A percentile compares a stretch with the other conserved stretches of the same genome.
These are phyloP conservation scores for Adansonia digitata DNA, from an alignment of 345 rosid genomes.

Conservation along the genomic window DNA sequence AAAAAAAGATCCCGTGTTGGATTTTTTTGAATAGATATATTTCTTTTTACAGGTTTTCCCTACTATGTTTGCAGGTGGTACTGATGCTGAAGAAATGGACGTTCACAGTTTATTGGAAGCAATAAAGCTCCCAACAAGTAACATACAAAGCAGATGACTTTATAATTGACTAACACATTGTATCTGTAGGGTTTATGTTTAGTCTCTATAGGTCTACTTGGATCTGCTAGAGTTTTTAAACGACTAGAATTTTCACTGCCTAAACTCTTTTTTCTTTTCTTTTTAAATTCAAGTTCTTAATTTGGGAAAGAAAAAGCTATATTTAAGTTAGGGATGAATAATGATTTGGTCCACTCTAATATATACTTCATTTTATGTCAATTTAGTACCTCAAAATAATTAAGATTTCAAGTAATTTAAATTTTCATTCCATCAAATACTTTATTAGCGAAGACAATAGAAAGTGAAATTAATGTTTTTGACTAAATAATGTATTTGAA, in stretches of 20 bases:
- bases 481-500: too few species aligned
- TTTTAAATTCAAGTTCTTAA: not conserved
- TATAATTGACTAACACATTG: too few species aligned
- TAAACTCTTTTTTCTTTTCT: not conserved
- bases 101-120: conserved; percentile 49
- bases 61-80: conserved; percentile 22
- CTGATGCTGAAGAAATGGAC: conserved; percentile 47
- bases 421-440: too few species aligned
- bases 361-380: too few species aligned
- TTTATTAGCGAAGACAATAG: too few species aligned
- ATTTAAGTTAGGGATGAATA: too few species aligned
- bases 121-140: conserved; percentile 51
- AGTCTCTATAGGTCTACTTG: not conserved
- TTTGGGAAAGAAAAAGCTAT: not conserved
- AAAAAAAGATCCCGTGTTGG: not conserved
- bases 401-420: too few species aligned
- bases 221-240: too few species aligned
- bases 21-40: not conserved
- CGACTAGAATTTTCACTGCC: not conserved
- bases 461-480: too few species aligned
- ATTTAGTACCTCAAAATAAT: too few species aligned
- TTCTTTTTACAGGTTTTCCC: conserved; percentile 6
- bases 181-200: not conserved
- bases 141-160: not conserved
- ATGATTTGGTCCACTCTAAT: too few species aligned